phyloP scores from a whole-genome alignment of 495 filamentous ascomycete genomes.

The Physcia stellaris region DNA sequence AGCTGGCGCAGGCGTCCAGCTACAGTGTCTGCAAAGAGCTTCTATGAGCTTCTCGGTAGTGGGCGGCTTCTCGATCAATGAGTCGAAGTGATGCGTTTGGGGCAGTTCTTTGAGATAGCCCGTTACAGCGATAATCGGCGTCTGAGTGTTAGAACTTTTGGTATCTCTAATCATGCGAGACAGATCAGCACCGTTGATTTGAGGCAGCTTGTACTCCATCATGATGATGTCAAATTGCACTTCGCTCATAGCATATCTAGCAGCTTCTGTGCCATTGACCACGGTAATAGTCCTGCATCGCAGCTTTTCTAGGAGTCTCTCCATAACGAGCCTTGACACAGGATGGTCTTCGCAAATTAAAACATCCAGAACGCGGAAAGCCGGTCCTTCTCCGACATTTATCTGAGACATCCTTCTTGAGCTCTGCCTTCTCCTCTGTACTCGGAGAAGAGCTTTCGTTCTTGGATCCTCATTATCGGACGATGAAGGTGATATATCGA shows the following conservation, averaged over 20 bases:
- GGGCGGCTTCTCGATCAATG: constrained; percentile 88
- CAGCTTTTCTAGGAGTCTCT: constrained; percentile 86
- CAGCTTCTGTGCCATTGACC: constrained; percentile 74
- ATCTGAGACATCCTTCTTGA: constrained; percentile 86
- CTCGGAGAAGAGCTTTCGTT: constrained; percentile 80
- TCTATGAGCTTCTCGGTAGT: constrained; percentile 80
- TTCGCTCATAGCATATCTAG: constrained; percentile 83
- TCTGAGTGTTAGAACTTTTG: constrained; percentile 85
- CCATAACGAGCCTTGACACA: constrained; percentile 94
- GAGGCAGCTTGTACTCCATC: constrained; percentile 90
- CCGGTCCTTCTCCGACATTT: constrained; percentile 62
- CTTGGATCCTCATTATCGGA: constrained; percentile 94
- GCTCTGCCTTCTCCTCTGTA: constrained; percentile 83
- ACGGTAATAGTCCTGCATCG: constrained; percentile 91
- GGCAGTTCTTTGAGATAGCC: constrained; percentile 93
- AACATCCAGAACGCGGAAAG: constrained; percentile 83
- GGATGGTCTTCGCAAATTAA: constrained; percentile 97
- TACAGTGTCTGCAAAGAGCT: constrained; percentile 68
- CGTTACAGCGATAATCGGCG: constrained; percentile 92
- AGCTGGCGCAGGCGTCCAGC: constrained; percentile 71
- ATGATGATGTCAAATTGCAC: constrained; percentile 94
- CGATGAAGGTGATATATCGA: constrained; percentile 93
- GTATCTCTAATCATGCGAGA: constrained; percentile 95
- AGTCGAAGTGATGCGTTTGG: constrained; percentile 87
- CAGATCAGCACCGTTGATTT: constrained; percentile 87